Conservation (phyloP, 1,284 basidiomycete species). For the Pseudozyma hubeiensis region DNA sequence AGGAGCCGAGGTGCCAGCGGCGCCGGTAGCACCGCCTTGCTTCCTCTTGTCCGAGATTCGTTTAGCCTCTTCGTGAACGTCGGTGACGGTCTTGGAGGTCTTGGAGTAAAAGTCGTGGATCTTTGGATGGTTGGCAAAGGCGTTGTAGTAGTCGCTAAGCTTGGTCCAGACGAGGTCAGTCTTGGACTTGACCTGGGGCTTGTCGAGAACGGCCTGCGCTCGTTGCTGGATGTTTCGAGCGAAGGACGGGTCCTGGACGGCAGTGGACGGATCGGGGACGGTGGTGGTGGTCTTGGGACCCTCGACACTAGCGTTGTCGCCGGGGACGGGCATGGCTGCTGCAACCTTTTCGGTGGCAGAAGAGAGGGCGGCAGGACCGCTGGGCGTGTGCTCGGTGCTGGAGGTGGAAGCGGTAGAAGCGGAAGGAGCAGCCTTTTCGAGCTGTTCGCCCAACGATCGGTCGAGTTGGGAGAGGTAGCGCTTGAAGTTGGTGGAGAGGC, state of each 20-base stretch:
- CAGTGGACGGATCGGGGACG: conserved; percentile 30
- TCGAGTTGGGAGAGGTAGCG: conserved; percentile 56
- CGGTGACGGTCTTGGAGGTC: conserved; percentile 81
- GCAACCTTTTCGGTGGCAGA: conserved; percentile 51
- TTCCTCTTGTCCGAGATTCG: conserved; percentile 77
- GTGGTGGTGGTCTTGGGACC: conserved; percentile 54
- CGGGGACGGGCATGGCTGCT: conserved; percentile 49
- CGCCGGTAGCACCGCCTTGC: conserved; percentile 42
- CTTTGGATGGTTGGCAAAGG: conserved; percentile 55
- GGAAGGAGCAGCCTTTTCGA: conserved; percentile 40
- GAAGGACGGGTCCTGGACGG: conserved; percentile 42
- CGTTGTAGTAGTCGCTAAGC: conserved; percentile 62
- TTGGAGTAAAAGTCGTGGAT: conserved; percentile 78
- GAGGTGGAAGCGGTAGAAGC: conserved; percentile 29
- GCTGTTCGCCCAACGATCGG: conserved; percentile 52
- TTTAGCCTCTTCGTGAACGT: conserved; percentile 87
- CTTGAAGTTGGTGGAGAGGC: conserved; percentile 55
- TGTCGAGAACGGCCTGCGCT: conserved; percentile 49
- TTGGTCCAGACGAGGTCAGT: conserved; percentile 58
- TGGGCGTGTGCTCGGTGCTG: conserved; percentile 50
- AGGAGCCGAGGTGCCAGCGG: conserved; percentile 45
- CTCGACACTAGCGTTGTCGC: conserved; percentile 29
- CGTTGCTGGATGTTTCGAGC: conserved; percentile 48
- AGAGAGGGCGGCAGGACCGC: conserved; percentile 42
- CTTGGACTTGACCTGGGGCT: conserved; percentile 57